Base-by-base conservation (phyloP, 2,329 filamentous ascomycete genomes). In the Beauveria varroae region DNA sequence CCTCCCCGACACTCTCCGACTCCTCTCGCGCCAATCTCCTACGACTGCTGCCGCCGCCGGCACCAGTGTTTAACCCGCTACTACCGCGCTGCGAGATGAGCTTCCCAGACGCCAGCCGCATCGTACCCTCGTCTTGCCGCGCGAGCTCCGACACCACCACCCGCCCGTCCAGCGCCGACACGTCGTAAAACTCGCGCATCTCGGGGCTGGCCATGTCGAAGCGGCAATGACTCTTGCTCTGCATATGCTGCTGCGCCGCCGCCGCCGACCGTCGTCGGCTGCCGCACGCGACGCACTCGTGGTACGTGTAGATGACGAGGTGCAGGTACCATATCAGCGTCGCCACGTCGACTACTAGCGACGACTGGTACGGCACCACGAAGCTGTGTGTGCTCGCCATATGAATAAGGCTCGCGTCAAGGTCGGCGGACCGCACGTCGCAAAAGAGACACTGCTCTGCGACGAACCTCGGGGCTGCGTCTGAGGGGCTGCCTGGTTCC, bases 261-360 rank as follows among this genome's bases (percentile, higher is more conserved):
- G 76, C 69, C 0, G 70, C 69, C 1, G 75, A 78, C 1, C 67
- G 67, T 40, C 76, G 72, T 57, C 75, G 68, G 12, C 72, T 77
- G 0, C 77, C 77, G 64, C 80, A 82, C 28, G 74, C 73, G 51
- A 83, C 69, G 63, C 80, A 83, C 66, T 81, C 77, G 41, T 72
- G 71, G 60, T 78, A 80, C 1, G 67, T 73, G 24, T 71, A 77
- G 30, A 82, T 75, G 44, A 82, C 68, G n/a, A 79, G 71, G 58
- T 76, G 73, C 2, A 81, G 68, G 58, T 81, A 81, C 40, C 70
- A 65, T 46, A 82, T 69, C 6, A 82, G 69, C 2, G 76, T 75
- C 51, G 76, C 74, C 2, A 76, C 64, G 58, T 81, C 77, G 18
- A 80, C 75, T 0, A 71, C 63, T 2, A 82, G 70, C 16, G 72